Percentiles rank a stretch among this genome's conserved stretches.
phyloP scores from a whole-genome alignment of 2,329 filamentous ascomycete species.

The Teratosphaeriaceae sp. region DNA sequence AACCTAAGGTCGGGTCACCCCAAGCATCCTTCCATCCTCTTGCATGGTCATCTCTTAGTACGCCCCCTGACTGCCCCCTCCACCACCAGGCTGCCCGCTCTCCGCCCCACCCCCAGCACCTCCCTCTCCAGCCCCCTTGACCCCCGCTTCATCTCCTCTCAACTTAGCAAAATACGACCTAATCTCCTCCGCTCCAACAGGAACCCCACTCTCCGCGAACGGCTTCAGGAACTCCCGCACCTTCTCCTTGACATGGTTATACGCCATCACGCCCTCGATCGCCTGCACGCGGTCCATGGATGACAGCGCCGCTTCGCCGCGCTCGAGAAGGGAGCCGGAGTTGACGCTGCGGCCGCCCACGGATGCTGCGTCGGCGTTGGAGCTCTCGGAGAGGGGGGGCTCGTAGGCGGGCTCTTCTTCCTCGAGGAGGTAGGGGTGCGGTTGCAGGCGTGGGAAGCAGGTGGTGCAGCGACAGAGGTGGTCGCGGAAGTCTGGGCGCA shows the following conservation, averaged over 20 bases:
- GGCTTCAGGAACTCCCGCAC: conserved; percentile 92
- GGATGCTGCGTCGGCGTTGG: conserved; percentile 42
- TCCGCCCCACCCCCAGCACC: too few relatives aligned
- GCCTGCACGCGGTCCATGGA: conserved; percentile 89
- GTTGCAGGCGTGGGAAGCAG: conserved; percentile 69
- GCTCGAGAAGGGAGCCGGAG: conserved; percentile 78
- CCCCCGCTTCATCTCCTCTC: conserved; percentile 67
- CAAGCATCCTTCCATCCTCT: too few relatives aligned
- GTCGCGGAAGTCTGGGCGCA: conserved; percentile 70
- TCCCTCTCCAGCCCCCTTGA: conserved; percentile 13
- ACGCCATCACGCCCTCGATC: conserved; percentile 94
- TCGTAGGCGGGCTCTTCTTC: conserved; percentile 95
- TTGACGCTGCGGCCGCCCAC: conserved; percentile 47
- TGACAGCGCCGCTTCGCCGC: conserved; percentile 84
- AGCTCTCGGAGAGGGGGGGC: conserved; percentile 65
- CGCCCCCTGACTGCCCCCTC: too few relatives aligned
- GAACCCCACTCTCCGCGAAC: conserved; percentile 83
- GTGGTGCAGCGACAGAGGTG: conserved; percentile 72
- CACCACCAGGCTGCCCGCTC: too few relatives aligned
- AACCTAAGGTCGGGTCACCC: too few relatives aligned
- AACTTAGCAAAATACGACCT: conserved; percentile 94
- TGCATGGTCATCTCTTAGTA: too few relatives aligned
- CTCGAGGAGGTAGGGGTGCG: conserved; percentile 76
- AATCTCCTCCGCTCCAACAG: conserved; percentile 90
- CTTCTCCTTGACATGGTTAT: conserved; percentile 92